A percentile compares a stretch with the other conserved stretches of the same genome.
phyloP scores from a whole-genome alignment of 148 eudicot species.

The Rhododendron williamsianum region DNA sequence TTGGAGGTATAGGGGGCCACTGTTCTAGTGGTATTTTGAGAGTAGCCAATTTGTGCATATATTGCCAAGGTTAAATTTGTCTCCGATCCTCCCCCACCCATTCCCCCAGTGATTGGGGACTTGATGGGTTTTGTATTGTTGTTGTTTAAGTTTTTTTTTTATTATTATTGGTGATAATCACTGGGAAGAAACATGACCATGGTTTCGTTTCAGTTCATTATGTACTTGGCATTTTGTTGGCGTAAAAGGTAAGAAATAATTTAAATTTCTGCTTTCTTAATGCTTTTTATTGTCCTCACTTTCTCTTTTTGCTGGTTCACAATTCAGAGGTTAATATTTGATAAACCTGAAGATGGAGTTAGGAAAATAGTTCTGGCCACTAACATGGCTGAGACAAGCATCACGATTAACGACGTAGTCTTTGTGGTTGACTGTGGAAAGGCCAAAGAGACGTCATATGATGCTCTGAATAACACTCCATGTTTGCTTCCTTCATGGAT shows the following conservation, averaged over 20 bases:
- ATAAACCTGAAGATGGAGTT: slow-evolving; percentile 86
- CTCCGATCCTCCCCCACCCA: no score
- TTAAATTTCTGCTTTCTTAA: neutral
- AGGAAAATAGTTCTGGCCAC: slow-evolving; percentile 97
- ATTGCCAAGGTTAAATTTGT: no score
- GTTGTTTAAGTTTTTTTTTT: neutral
- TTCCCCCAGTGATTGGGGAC: no score
- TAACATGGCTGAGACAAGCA: slow-evolving; percentile 99
- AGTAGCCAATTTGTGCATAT: no score
- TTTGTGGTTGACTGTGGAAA: slow-evolving; percentile 98
- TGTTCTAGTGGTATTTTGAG: no score
- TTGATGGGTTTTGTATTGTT: no score
- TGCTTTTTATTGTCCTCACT: slow-evolving; percentile 7
- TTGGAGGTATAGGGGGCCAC: no score
- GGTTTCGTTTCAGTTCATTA: neutral
- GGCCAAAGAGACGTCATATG: slow-evolving; percentile 98
- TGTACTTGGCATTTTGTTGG: neutral
- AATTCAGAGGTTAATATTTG: slow-evolving; percentile 79
- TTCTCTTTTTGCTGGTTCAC: slow-evolving; percentile 18
- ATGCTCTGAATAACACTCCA: slow-evolving; percentile 95
- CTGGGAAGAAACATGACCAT: neutral
- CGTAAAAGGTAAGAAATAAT: neutral
- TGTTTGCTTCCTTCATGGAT: slow-evolving; percentile 98
- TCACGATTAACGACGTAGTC: slow-evolving; percentile 95
- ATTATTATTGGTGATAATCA: neutral